Conservation (phyloP, 1,284 basidiomycete species). For the Cryptococcus sp. region DNA sequence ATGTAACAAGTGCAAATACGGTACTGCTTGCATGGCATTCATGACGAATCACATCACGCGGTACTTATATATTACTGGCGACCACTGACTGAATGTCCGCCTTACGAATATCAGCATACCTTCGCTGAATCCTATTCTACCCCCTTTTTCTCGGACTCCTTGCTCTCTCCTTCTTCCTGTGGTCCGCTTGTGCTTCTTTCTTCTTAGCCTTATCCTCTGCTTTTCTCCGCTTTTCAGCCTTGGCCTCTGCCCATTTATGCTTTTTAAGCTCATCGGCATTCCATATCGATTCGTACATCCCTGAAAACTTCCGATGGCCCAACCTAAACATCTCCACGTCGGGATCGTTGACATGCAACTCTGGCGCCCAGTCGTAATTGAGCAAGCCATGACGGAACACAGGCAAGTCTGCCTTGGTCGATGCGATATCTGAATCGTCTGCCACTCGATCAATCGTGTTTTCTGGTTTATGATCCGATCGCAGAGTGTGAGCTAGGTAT, state of each 20-base stretch:
- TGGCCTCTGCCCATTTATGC: neutral
- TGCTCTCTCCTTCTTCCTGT: neutral
- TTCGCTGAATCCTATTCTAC: constrained; percentile 3
- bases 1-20: neutral
- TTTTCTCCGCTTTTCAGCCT: neutral
- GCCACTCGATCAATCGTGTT: too few species aligned
- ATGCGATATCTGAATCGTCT: too few species aligned
- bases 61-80: neutral
- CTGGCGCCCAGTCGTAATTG: constrained; percentile 7
- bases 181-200: constrained; percentile 1
- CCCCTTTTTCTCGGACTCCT: constrained; percentile 1
- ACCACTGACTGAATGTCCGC: neutral
- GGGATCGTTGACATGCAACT: neutral
- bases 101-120: neutral
- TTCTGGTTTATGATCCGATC: neutral
- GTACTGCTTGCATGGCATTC: too few species aligned
- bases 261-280: neutral
- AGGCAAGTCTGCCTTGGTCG: too few species aligned
- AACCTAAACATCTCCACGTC: constrained; percentile 2
- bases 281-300: neutral
- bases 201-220: neutral
- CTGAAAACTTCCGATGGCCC: neutral
- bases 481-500: constrained; percentile 1
- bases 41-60: too few species aligned
- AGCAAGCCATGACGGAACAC: constrained; percentile 11